phyloP scores from a whole-genome alignment of 768 basidiomycete species.

The Boletus insuetus region DNA sequence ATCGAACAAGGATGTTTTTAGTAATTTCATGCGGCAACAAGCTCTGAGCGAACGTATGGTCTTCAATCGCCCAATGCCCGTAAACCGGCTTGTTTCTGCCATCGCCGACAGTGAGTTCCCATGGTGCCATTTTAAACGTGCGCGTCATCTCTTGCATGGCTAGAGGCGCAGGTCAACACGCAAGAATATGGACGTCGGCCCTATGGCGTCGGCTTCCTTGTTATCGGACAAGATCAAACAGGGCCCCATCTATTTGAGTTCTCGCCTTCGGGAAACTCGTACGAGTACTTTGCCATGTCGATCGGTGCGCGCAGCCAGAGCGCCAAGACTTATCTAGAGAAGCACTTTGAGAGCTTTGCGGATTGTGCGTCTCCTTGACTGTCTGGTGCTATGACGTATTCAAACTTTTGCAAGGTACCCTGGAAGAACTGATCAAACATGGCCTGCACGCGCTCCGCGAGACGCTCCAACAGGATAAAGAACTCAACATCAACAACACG shows the following conservation, averaged over 20 bases:
- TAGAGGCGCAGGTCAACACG: conserved; percentile 98
- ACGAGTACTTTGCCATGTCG: conserved; percentile 97
- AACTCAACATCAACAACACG: conserved; percentile 89
- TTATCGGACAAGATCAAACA: conserved; percentile 93
- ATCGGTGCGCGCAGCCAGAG: conserved; percentile 98
- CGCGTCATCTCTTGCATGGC: conserved; percentile 4
- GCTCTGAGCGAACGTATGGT: conserved; percentile 94
- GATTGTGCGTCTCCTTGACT: conserved; percentile 58
- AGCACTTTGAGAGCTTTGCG: conserved; percentile 83
- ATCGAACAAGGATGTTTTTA: conserved; percentile 31
- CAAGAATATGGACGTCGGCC: conserved; percentile 97
- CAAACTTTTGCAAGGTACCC: conserved; percentile 49
- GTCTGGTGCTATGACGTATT: not conserved
- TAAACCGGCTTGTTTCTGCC: conserved; percentile 87
- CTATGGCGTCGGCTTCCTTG: conserved; percentile 98
- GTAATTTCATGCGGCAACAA: conserved; percentile 99
- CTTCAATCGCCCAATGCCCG: conserved; percentile 92
- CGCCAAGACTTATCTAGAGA: conserved; percentile 98
- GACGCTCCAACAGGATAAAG: conserved; percentile 98
- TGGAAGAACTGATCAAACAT: conserved; percentile 88
- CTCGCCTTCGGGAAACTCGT: conserved; percentile 94
- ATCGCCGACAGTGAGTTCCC: conserved; percentile 87
- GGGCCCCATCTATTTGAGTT: conserved; percentile 99
- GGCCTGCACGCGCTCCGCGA: conserved; percentile 94
- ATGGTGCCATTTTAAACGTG: not conserved